Base-by-base conservation (phyloP, 2,329 filamentous ascomycete species). In the Penicillium sp. region DNA sequence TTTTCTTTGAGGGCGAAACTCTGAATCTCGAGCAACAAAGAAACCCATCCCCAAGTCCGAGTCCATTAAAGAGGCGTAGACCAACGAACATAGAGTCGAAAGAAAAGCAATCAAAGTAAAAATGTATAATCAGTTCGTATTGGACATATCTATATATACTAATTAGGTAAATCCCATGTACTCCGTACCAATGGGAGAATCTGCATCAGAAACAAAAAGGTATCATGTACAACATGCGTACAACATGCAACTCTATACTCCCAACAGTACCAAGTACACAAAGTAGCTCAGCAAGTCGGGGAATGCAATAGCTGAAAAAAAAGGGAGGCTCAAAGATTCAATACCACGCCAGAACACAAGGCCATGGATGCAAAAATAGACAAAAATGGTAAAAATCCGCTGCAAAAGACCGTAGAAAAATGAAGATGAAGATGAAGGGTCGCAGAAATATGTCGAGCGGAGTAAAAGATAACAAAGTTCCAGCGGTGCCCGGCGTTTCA, bases 161-260 rank as follows among this genome's bases (percentile, higher is more conserved):
- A 41, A 50, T 50, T 42, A 42, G n/a, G 37, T 47, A 50, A 40
- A 35, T 29, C 34, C 17, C 17, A 50, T 48, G 29, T 47, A 37
- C 32, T 43, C 29, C 19, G n/a, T 43, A 50, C 43, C 47, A 19
- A 47, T 8, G 28, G 31, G 34, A 40, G 17, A 37, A 49, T 45
- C 21, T 40, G 31, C 31, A 37, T 33, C 19, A 46, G 35, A 33
- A 45, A 58, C 48, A 56, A 42, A 55, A 51, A 62, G 61, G 61
- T 66, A 67, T 66, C 64, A 64, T 67, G 54, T 67, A 66, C 63
- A 65, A 57, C 61, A 59, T 64, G 57, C 56, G 52, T 66, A 66
- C 59, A 65, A 55, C 58, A 60, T 64, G 58, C 54, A 59, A 53
- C 44, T 65, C 60, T 66, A 64, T 66, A 64, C 55, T 50, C 53